Evolutionary conservation across 2,329 filamentous ascomycete genomes (phyloP).

Genomic region (Xylariaceae sp.): DNA sequence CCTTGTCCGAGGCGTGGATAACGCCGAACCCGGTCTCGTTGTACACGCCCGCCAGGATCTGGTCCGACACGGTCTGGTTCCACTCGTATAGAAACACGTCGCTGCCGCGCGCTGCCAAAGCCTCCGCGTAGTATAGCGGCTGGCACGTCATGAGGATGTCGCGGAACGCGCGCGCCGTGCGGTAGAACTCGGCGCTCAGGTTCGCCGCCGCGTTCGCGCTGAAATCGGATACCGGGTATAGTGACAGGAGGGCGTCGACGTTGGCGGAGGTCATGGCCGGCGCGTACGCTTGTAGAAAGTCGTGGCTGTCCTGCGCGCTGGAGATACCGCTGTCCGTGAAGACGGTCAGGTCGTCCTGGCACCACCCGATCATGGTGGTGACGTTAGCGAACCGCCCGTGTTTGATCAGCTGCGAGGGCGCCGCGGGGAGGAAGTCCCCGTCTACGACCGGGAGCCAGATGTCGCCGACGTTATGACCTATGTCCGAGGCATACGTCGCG

Average conservation of each 20-base stretch:
- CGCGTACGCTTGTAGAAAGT: conserved; percentile 32
- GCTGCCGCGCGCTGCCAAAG: conserved; percentile 24
- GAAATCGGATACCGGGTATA: conserved; percentile 46
- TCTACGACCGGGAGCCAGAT: conserved; percentile 44
- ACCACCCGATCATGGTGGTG: conserved; percentile 36
- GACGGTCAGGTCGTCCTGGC: conserved; percentile 34
- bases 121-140: conserved; percentile 9
- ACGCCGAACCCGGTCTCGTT: conserved; percentile 34
- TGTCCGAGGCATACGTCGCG: conserved; percentile 31
- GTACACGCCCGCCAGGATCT: conserved; percentile 27
- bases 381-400: conserved; percentile 34
- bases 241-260: conserved; percentile 33
- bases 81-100: conserved; percentile 41
- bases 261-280: conserved; percentile 26
- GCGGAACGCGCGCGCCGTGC: conserved; percentile 39
- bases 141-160: conserved; percentile 31
- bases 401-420: conserved; percentile 32
- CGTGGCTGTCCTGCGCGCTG: conserved; percentile 30
- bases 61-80: conserved; percentile 46
- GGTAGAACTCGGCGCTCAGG: conserved; percentile 40
- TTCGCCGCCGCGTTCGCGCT: conserved; percentile 26
- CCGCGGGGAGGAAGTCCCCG: conserved; percentile 39
- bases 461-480: conserved; percentile 41
- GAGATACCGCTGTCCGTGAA: conserved; percentile 33
- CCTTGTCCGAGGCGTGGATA: conserved; percentile 45